Evolutionary conservation across 495 filamentous ascomycete species (phyloP).

Genomic region (Aspergillus carlsbadensis): DNA sequence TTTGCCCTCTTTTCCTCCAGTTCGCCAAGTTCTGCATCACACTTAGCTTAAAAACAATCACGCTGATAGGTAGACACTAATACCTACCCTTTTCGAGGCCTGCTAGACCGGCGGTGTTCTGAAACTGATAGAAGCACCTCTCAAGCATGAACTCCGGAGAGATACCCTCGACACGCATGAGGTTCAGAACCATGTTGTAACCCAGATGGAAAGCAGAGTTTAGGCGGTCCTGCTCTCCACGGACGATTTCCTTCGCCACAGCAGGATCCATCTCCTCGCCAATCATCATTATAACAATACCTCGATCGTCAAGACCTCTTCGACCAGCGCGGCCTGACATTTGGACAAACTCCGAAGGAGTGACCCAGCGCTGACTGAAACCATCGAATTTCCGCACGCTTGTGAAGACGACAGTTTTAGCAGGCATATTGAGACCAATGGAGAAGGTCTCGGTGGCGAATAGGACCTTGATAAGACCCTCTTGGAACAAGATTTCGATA

Average conservation of each 20-base stretch:
- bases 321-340: conserved; percentile 97
- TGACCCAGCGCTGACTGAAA: conserved; percentile 75
- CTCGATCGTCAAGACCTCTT: conserved; percentile 94
- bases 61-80: not conserved
- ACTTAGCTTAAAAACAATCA: conserved; percentile 25
- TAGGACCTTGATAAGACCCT: conserved; percentile 94
- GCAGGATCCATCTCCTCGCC: conserved; percentile 95
- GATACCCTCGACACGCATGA: conserved; percentile 93
- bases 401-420: conserved; percentile 97
- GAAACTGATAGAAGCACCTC: conserved; percentile 96
- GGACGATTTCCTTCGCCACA: conserved; percentile 87
- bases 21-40: conserved; percentile 58
- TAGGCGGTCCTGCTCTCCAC: conserved; percentile 91
- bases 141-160: conserved; percentile 97
- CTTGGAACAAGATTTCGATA: conserved; percentile 98
- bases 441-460: conserved; percentile 99
- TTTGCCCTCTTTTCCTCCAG: conserved; percentile 69
- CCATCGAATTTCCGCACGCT: conserved; percentile 95
- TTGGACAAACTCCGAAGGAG: conserved; percentile 94
- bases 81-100: conserved; percentile 65
- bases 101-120: conserved; percentile 83
- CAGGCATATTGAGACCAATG: conserved; percentile 98
- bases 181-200: conserved; percentile 99
- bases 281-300: conserved; percentile 99
- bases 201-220: conserved; percentile 97